A percentile compares a stretch with the other conserved stretches of the same genome.
Evolutionary conservation across 2,329 filamentous ascomycete genomes (phyloP).

Genomic region (Stagonosporopsis chrysanthemi): DNA sequence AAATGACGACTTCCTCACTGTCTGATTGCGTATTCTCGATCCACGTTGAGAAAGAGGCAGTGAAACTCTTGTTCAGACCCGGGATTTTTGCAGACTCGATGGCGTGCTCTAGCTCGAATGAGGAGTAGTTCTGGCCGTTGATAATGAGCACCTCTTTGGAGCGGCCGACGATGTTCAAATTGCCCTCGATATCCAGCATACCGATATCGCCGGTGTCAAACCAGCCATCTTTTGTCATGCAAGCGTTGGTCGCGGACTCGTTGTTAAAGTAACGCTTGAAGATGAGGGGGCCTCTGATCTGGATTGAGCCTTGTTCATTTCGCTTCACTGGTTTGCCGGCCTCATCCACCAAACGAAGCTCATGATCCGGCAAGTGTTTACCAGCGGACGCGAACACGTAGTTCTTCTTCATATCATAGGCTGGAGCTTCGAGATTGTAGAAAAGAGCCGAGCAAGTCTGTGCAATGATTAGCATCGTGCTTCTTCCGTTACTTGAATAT

Average conservation of each 20-base stretch:
- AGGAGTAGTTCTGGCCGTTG: slow-evolving; percentile 37
- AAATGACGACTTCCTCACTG: slow-evolving; percentile 12
- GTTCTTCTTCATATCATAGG: slow-evolving; percentile 45
- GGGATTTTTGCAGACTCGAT: slow-evolving; percentile 28
- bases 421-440: slow-evolving; percentile 53
- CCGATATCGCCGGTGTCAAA: slow-evolving; percentile 38
- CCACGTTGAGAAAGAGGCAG: slow-evolving; percentile 13
- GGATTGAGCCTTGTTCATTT: slow-evolving; percentile 32
- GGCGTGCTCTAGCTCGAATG: slow-evolving; percentile 31
- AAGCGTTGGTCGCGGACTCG: slow-evolving; percentile 29
- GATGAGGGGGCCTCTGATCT: slow-evolving; percentile 41
- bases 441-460: slow-evolving; percentile 61
- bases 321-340: slow-evolving; percentile 14
- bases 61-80: slow-evolving; percentile 17
- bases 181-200: slow-evolving; percentile 32
- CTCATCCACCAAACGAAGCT: slow-evolving; percentile 49
- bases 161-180: slow-evolving; percentile 31
- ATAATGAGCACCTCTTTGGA: slow-evolving; percentile 37
- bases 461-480: background rate
- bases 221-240: slow-evolving; percentile 32
- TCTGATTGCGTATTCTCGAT: slow-evolving; percentile 2
- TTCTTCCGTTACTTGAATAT: background rate
- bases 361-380: slow-evolving; percentile 47
- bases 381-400: slow-evolving; percentile 52
- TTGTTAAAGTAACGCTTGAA: slow-evolving; percentile 53